These are phyloP conservation scores for Fraxinus angustifolia DNA, from an alignment of 305 asterid species.

Conservation along the genomic window DNA sequence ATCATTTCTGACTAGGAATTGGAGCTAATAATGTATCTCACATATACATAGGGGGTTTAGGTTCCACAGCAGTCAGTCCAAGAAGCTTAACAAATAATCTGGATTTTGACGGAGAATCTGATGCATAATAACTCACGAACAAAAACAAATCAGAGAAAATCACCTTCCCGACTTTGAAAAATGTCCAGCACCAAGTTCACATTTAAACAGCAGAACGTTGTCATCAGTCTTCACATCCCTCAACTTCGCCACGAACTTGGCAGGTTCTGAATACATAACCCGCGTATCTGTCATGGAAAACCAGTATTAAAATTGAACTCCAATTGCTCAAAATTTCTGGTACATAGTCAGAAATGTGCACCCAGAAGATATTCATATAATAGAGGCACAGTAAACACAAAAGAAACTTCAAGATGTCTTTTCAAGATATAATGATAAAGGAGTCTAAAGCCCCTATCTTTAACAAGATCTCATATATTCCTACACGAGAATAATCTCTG, in stretches of 20 bases:
- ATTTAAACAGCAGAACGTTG: conserved; percentile 70
- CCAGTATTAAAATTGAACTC: conserved; percentile 9
- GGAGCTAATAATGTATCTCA: background rate
- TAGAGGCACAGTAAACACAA: background rate
- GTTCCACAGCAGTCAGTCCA: background rate
- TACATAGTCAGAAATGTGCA: background rate
- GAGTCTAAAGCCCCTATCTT: background rate
- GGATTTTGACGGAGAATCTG: background rate
- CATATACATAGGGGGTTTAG: background rate
- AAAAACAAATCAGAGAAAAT: conserved; percentile 15
- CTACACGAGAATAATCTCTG: background rate
- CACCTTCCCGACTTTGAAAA: conserved; percentile 97
- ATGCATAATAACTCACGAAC: background rate
- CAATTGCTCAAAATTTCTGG: conserved; percentile 1
- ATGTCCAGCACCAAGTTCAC: conserved; percentile 95
- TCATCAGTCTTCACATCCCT: conserved; percentile 80
- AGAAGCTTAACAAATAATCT: background rate
- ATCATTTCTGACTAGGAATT: background rate
- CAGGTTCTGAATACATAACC: conserved; percentile 89
- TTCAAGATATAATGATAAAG: background rate
- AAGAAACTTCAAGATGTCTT: background rate
- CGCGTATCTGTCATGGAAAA: conserved; percentile 63
- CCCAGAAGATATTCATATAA: background rate
- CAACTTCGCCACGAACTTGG: conserved; percentile 89
- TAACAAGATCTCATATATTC: conserved; percentile 9